A percentile compares a stretch with the other conserved stretches of the same genome.
These are phyloP conservation scores for Bifiguratus adelaidae DNA, from an alignment of 192 early-diverging fungal species.

Conservation along the genomic window DNA sequence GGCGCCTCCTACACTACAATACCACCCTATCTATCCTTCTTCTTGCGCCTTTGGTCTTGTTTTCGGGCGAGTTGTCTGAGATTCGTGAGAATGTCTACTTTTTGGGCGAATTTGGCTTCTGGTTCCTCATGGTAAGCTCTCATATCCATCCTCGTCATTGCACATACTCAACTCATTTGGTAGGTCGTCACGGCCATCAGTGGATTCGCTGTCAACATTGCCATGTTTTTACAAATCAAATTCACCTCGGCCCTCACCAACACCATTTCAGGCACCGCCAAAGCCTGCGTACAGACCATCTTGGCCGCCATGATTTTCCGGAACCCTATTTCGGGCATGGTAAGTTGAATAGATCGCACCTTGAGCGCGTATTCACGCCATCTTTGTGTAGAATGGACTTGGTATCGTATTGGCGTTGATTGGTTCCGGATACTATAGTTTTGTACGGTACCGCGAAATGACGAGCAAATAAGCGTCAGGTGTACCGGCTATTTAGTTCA, in stretches of 20 bases:
- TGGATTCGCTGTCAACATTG: constrained; percentile 56
- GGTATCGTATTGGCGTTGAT: constrained; percentile 45
- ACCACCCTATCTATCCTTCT: constrained; percentile 48
- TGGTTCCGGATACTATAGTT: constrained; percentile 46
- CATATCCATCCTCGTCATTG: neutral
- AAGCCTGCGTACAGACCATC: constrained; percentile 54
- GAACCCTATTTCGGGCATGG: constrained; percentile 49
- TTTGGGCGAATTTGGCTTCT: constrained; percentile 33
- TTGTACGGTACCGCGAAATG: constrained; percentile 45
- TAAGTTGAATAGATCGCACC: constrained; percentile 15
- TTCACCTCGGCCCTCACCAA: constrained; percentile 56
- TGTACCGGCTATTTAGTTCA: too few relatives aligned
- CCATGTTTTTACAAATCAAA: constrained; percentile 64
- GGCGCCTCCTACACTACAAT: constrained; percentile 59
- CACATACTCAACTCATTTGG: neutral
- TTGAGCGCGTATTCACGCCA: too few relatives aligned
- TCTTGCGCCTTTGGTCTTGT: constrained; percentile 39
- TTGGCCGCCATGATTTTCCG: constrained; percentile 47
- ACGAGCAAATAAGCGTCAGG: constrained; percentile 21
- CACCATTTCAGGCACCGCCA: constrained; percentile 60
- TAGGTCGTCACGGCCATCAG: constrained; percentile 40
- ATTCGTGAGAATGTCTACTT: constrained; percentile 35
- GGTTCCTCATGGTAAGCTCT: constrained; percentile 40
- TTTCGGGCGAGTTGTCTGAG: constrained; percentile 44
- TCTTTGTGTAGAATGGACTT: constrained; percentile 31